phyloP scores from a whole-genome alignment of 139 green algal genomes.

The Haematococcus lacustris region DNA sequence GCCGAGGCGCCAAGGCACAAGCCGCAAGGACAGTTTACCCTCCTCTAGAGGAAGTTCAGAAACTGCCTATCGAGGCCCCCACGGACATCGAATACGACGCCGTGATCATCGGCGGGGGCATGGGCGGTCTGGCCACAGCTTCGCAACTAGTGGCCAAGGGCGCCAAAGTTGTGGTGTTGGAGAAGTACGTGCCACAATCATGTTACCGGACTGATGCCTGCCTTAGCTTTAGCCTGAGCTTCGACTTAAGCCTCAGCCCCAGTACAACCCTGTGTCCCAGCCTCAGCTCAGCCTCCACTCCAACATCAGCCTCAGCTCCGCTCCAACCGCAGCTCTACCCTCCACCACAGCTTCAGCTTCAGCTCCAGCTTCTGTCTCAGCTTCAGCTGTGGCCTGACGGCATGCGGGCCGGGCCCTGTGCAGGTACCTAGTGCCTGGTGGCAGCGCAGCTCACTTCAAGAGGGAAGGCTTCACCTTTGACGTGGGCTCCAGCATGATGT shows the following conservation, averaged over 20 bases:
- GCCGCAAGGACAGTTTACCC: no score
- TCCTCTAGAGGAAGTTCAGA: neutral
- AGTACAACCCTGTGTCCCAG: no score
- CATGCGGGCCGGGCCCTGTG: neutral
- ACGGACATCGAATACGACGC: constrained; percentile 75
- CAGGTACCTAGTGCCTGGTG: constrained; percentile 88
- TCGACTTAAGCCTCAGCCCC: no score
- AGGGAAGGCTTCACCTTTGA: constrained; percentile 93
- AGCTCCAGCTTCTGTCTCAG: no score
- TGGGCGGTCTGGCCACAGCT: constrained; percentile 84
- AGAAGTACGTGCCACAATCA: constrained; percentile 67
- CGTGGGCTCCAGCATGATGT: constrained; percentile 95
- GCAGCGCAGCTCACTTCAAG: constrained; percentile 81
- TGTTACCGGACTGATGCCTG: no score
- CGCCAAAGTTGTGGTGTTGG: constrained; percentile 73
- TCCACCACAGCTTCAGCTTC: no score
- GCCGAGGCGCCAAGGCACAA: neutral
- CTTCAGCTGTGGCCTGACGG: neutral
- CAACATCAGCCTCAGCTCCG: no score
- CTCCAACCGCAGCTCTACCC: no score
- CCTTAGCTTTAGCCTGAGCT: no score
- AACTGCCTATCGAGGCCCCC: constrained; percentile 27
- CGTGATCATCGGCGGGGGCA: constrained; percentile 83
- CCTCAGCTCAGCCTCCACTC: neutral
- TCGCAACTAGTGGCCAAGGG: constrained; percentile 72